These are phyloP conservation scores for Thermoascus crustaceus DNA, from an alignment of 2,329 filamentous ascomycete genomes.

Conservation along the genomic window DNA sequence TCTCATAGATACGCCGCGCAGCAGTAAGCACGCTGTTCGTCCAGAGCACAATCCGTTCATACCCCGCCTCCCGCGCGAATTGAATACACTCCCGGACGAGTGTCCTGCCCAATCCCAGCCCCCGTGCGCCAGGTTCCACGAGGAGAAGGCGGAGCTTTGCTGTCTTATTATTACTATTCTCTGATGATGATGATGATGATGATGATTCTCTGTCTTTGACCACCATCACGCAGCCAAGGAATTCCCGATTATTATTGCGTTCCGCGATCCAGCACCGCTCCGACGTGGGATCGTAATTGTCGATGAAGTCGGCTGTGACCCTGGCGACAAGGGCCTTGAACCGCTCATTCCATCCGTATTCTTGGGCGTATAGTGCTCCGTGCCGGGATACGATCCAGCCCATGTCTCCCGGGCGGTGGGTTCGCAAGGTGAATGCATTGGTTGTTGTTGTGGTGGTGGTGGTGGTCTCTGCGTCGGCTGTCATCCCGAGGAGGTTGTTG, in stretches of 20 bases:
- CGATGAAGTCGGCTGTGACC: constrained; percentile 15
- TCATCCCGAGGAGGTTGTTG: too few relatives aligned
- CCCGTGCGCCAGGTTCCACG: constrained; percentile 17
- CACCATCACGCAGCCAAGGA: constrained; percentile 19
- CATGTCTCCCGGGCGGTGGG: constrained; percentile 16
- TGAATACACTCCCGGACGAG: constrained; percentile 14
- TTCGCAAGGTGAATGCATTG: constrained; percentile 26
- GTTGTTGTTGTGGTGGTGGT: too few relatives aligned
- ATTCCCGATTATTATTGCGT: constrained; percentile 7
- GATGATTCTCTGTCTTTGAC: constrained; percentile 12
- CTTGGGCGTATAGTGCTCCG: constrained; percentile 13
- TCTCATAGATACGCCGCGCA: constrained; percentile 15
- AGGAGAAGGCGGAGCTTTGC: constrained; percentile 19
- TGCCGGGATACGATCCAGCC: constrained; percentile 18
- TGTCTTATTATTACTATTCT: constrained; percentile 4
- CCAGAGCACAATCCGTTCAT: constrained; percentile 16
- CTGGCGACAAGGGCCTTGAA: constrained; percentile 14
- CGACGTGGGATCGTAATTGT: constrained; percentile 11
- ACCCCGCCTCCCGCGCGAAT: constrained; percentile 17
- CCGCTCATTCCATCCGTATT: constrained; percentile 14
- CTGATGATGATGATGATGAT: too few relatives aligned
- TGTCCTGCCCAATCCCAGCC: constrained; percentile 14
- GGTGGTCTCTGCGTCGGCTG: too few relatives aligned
- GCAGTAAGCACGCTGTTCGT: constrained; percentile 15
- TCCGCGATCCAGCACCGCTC: constrained; percentile 22